Conservation (phyloP, 2,329 filamentous ascomycete genomes). For the Monilinia fructigena region DNA sequence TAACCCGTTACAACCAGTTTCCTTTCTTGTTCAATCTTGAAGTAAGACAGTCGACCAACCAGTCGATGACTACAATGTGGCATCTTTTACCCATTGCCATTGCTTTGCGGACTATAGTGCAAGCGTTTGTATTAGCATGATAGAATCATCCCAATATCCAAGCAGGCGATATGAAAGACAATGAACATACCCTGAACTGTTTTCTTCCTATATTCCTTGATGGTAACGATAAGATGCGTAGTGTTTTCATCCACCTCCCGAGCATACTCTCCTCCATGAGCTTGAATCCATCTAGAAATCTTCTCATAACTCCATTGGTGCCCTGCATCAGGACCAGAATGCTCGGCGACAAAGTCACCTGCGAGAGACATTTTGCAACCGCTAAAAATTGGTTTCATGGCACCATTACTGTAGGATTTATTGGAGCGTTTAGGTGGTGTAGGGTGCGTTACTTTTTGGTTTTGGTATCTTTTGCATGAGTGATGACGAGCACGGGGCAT, state of each 20-base stretch:
- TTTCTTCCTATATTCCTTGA: constrained; percentile 55
- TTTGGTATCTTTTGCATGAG: constrained; percentile 2
- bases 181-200: constrained; percentile 30
- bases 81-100: constrained; percentile 40
- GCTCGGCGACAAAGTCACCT: constrained; percentile 51
- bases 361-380: constrained; percentile 55
- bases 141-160: not conserved
- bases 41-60: constrained; percentile 45
- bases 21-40: constrained; percentile 40
- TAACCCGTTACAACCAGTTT: constrained; percentile 27
- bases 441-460: not conserved
- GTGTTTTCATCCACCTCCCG: constrained; percentile 52
- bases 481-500: constrained; percentile 3
- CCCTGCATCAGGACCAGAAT: constrained; percentile 5
- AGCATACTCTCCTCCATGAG: constrained; percentile 59
- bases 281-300: constrained; percentile 63
- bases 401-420: constrained; percentile 19
- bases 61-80: constrained; percentile 48
- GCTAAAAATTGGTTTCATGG: constrained; percentile 47
- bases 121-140: not conserved
- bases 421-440: not conserved
- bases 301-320: constrained; percentile 47
- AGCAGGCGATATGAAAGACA: not conserved
- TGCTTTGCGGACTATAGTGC: constrained; percentile 43
- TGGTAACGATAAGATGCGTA: constrained; percentile 72